phyloP scores from a whole-genome alignment of 768 basidiomycete species.

The Mycena alexandri region DNA sequence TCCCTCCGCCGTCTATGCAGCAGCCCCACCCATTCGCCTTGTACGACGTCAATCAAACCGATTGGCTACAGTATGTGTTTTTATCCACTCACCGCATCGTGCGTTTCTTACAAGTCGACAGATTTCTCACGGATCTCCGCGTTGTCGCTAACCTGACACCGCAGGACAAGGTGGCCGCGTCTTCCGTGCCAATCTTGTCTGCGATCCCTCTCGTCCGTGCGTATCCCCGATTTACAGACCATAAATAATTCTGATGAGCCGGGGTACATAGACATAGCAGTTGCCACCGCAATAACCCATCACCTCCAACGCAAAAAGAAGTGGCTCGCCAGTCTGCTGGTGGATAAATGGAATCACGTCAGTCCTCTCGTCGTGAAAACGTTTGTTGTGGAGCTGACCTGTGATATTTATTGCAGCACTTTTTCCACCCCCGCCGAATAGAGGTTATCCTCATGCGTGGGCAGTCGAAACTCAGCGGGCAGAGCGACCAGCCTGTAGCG shows the following conservation, averaged over 20 bases:
- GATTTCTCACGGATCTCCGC: constrained; percentile 57
- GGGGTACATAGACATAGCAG: constrained; percentile 33
- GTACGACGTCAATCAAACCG: constrained; percentile 62
- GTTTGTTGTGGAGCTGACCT: no score
- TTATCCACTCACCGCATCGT: not conserved
- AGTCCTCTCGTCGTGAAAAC: constrained; percentile 26
- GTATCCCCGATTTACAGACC: constrained; percentile 27
- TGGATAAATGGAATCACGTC: constrained; percentile 68
- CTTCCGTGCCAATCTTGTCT: constrained; percentile 44
- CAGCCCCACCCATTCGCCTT: constrained; percentile 63
- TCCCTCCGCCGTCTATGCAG: constrained; percentile 54
- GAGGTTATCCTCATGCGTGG: constrained; percentile 56
- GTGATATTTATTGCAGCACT: constrained; percentile 49
- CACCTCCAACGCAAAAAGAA: constrained; percentile 49
- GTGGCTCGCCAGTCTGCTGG: constrained; percentile 52
- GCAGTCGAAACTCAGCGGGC: constrained; percentile 39
- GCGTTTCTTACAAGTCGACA: constrained; percentile 25
- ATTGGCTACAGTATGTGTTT: constrained; percentile 59
- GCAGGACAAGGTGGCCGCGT: constrained; percentile 46
- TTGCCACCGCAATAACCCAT: constrained; percentile 46
- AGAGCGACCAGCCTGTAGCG: constrained; percentile 34
- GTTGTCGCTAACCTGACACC: constrained; percentile 49
- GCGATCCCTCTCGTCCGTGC: constrained; percentile 48
- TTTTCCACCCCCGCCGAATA: constrained; percentile 61
- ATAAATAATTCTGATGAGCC: constrained; percentile 5